These are phyloP conservation scores for Arthrobotrys megalospora DNA, from an alignment of 2,329 filamentous ascomycete species.

Conservation along the genomic window DNA sequence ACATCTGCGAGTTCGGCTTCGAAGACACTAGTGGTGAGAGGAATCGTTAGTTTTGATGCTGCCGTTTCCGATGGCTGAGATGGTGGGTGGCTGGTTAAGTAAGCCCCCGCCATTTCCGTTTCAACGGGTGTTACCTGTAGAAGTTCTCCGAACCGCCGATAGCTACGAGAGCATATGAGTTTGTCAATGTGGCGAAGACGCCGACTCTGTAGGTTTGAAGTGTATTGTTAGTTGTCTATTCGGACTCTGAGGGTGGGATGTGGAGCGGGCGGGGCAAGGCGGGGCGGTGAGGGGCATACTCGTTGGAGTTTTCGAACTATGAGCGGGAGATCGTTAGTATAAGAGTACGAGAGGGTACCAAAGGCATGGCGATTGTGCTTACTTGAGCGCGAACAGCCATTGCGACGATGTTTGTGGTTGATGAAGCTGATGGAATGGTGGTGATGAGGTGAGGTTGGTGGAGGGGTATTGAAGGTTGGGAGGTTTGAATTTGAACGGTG, in stretches of 20 bases:
- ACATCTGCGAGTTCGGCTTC: conserved; percentile 98
- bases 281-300: conserved; percentile 72
- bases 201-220: conserved; percentile 79
- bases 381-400: conserved; percentile 63
- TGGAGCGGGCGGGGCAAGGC: background rate
- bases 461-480: conserved; percentile 35
- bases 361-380: conserved; percentile 20
- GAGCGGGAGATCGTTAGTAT: conserved; percentile 22
- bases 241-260: conserved; percentile 17
- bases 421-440: conserved; percentile 16
- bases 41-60: conserved; percentile 68
- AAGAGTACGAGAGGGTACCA: background rate
- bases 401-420: conserved; percentile 41
- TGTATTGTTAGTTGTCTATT: conserved; percentile 61
- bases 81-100: conserved; percentile 11
- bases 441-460: conserved; percentile 36
- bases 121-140: conserved; percentile 78
- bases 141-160: conserved; percentile 98
- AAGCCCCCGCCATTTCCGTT: conserved; percentile 42
- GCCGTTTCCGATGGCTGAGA: background rate
- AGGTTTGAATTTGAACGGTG: background rate
- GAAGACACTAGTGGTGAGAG: conserved; percentile 88
- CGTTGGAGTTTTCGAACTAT: conserved; percentile 90
- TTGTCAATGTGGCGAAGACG: conserved; percentile 96
- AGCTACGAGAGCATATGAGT: conserved; percentile 94